Percentiles rank a stretch among this genome's conserved stretches.
Evolutionary conservation across 1,284 basidiomycete species (phyloP).

Genomic region (Malassezia dermatis): DNA sequence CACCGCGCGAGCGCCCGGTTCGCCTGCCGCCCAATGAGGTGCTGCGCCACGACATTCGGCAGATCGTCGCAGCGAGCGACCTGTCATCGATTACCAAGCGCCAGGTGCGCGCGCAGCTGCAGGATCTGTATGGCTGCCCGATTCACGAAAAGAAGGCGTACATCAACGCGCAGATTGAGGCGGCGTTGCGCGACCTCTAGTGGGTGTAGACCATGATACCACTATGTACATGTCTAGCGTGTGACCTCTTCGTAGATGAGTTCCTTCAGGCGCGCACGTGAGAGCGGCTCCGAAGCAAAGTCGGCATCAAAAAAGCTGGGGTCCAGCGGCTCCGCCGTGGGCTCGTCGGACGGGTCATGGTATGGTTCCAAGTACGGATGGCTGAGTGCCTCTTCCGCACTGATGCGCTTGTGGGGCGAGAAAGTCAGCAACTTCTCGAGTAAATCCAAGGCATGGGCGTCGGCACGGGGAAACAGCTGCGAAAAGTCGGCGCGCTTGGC

Average conservation of each 20-base stretch:
- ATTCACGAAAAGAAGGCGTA: constrained; percentile 39
- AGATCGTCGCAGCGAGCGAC: constrained; percentile 32
- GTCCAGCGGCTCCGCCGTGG: constrained; percentile 37
- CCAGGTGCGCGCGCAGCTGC: constrained; percentile 31
- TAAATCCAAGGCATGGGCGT: constrained; percentile 57
- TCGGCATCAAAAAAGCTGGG: constrained; percentile 45
- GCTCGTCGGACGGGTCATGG: constrained; percentile 47
- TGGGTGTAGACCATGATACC: neutral
- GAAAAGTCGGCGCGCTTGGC: constrained; percentile 70
- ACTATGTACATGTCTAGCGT: constrained; percentile 5
- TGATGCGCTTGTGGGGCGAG: constrained; percentile 46
- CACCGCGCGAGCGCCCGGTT: constrained; percentile 8
- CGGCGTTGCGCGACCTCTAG: constrained; percentile 18
- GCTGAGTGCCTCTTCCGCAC: constrained; percentile 43
- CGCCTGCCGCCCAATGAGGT: constrained; percentile 31
- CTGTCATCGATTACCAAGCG: constrained; percentile 40
- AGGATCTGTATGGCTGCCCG: constrained; percentile 27
- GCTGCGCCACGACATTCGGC: constrained; percentile 35
- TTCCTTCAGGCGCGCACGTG: constrained; percentile 46
- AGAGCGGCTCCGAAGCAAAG: constrained; percentile 49
- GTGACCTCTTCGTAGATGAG: constrained; percentile 41
- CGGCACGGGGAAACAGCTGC: constrained; percentile 67
- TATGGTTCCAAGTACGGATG: constrained; percentile 46
- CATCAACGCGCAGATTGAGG: constrained; percentile 38
- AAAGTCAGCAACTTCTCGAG: constrained; percentile 75